Percentiles rank a stretch among this genome's conserved stretches.
These are phyloP conservation scores for Termitomyces sp. DNA, from an alignment of 768 basidiomycete genomes.

Conservation along the genomic window DNA sequence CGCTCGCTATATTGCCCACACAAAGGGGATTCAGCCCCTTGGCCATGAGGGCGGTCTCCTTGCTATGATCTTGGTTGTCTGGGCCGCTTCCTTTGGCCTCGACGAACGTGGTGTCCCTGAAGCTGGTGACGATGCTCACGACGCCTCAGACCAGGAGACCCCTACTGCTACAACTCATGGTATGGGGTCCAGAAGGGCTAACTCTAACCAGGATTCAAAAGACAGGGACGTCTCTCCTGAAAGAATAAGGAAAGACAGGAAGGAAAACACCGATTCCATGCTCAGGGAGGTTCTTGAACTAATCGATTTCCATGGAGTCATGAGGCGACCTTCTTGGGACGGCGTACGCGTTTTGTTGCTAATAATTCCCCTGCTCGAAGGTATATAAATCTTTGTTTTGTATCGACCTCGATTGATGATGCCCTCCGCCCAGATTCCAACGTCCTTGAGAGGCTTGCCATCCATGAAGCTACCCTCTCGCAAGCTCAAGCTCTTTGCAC, in stretches of 20 bases:
- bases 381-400: constrained; percentile 29
- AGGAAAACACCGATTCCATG: constrained; percentile 61
- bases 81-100: constrained; percentile 87
- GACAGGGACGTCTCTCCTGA: constrained; percentile 25
- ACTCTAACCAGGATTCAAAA: constrained; percentile 7
- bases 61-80: constrained; percentile 74
- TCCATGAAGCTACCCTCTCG: constrained; percentile 79
- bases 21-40: constrained; percentile 55
- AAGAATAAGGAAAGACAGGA: constrained; percentile 34
- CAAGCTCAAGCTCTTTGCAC: constrained; percentile 77
- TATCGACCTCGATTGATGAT: constrained; percentile 6
- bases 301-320: constrained; percentile 72
- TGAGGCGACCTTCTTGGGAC: constrained; percentile 83
- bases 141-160: constrained; percentile 15
- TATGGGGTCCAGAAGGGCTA: constrained; percentile 3
- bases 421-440: constrained; percentile 29
- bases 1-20: constrained; percentile 62
- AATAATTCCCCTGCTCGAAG: constrained; percentile 78
- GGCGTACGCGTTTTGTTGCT: constrained; percentile 78
- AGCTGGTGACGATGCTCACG: constrained; percentile 15
- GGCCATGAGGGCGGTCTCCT: constrained; percentile 73
- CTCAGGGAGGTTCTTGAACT: constrained; percentile 71
- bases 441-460: constrained; percentile 46
- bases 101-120: constrained; percentile 68
- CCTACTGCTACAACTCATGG: constrained; percentile 3